phyloP scores from a whole-genome alignment of 495 filamentous ascomycete genomes.

The Hypoxylon cercidicola region DNA sequence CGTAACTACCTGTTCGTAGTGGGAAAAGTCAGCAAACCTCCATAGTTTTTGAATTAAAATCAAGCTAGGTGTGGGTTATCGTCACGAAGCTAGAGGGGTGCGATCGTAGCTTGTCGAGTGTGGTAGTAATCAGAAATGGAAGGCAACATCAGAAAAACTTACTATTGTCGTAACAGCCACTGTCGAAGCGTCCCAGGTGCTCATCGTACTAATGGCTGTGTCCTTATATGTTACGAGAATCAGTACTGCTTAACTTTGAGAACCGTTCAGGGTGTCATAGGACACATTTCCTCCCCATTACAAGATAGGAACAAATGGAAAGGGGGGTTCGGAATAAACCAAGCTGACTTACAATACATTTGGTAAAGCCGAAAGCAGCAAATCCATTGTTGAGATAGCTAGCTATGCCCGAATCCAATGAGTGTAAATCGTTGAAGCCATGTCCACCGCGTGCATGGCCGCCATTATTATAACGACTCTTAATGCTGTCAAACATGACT shows the following conservation, averaged over 20 bases:
- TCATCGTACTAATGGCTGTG: slow-evolving; percentile 3
- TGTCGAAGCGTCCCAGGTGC: slow-evolving; percentile 13
- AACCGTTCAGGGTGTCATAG: background rate
- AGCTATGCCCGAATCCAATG: slow-evolving; percentile 34
- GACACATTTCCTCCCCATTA: background rate
- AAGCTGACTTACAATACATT: slow-evolving; percentile 30
- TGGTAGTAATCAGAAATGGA: background rate
- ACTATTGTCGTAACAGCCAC: slow-evolving; percentile 17
- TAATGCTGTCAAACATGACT: slow-evolving; percentile 35
- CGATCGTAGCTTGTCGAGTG: background rate
- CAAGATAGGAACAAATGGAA: background rate
- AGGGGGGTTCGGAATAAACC: background rate
- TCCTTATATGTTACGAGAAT: slow-evolving; percentile 27
- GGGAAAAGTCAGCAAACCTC: slow-evolving; percentile 2
- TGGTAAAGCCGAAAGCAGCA: slow-evolving; percentile 27
- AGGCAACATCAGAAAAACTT: background rate
- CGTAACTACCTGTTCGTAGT: slow-evolving; percentile 14
- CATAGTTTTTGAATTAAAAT: background rate
- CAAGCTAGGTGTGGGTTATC: background rate
- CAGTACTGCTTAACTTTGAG: background rate
- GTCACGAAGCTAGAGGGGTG: background rate
- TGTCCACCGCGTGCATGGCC: slow-evolving; percentile 7
- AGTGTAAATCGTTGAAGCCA: slow-evolving; percentile 22
- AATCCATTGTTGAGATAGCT: slow-evolving; percentile 33
- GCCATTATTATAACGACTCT: slow-evolving; percentile 6